A percentile compares a stretch with the other conserved stretches of the same genome.
phyloP scores from a whole-genome alignment of 2,329 filamentous ascomycete species.

The Karstenula rhodostoma region DNA sequence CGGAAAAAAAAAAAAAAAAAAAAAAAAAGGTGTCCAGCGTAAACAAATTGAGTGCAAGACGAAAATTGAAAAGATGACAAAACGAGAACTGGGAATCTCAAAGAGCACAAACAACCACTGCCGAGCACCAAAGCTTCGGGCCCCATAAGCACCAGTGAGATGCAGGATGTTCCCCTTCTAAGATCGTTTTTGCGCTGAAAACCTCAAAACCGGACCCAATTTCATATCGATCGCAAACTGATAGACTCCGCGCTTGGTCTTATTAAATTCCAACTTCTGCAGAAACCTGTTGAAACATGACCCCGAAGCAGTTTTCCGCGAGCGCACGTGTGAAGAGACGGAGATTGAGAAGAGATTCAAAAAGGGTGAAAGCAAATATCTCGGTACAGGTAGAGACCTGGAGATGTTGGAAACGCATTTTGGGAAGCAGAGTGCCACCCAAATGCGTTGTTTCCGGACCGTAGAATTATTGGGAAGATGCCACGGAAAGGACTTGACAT shows the following conservation, averaged over 20 bases:
- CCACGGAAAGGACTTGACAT: slow-evolving; percentile 11
- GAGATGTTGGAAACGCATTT: slow-evolving; percentile 19
- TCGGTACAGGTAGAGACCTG: not conserved
- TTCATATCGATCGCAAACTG: slow-evolving; percentile 8
- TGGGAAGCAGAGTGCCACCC: slow-evolving; percentile 24
- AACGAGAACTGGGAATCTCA: slow-evolving; percentile 13
- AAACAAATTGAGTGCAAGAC: slow-evolving; percentile 1
- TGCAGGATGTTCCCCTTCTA: slow-evolving; percentile 4
- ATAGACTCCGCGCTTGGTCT: slow-evolving; percentile 15
- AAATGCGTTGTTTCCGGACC: slow-evolving; percentile 13
- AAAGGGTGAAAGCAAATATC: slow-evolving; percentile 4
- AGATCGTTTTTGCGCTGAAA: slow-evolving; percentile 12
- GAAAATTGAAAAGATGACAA: not conserved
- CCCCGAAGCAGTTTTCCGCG: slow-evolving; percentile 1
- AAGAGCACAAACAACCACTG: slow-evolving; percentile 15
- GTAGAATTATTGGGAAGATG: not conserved
- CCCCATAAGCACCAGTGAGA: slow-evolving; percentile 7
- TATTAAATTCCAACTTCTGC: not conserved
- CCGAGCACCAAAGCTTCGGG: slow-evolving; percentile 5
- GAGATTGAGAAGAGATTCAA: not conserved
- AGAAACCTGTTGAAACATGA: slow-evolving; percentile 14
- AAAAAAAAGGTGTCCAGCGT: not conserved
- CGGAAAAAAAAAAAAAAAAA: too few relatives aligned
- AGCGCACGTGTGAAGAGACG: slow-evolving; percentile 2
- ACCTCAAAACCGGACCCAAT: slow-evolving; percentile 13